Conservation (phyloP, 1,284 basidiomycete species). For the Chalciporus sp. region DNA sequence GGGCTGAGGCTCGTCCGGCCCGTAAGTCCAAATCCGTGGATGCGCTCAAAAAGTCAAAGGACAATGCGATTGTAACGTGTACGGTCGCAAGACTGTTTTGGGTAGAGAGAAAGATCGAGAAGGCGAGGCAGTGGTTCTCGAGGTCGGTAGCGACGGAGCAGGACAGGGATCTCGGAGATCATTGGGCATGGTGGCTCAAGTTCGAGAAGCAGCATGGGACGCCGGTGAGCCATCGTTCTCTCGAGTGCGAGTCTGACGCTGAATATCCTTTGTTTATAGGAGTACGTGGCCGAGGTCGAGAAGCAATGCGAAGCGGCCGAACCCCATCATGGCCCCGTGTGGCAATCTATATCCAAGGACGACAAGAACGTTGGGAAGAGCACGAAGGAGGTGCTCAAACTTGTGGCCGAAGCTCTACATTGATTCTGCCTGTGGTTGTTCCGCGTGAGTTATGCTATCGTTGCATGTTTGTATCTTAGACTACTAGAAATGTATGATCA, state of each 20-base stretch:
- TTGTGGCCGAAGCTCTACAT: slow-evolving; percentile 66
- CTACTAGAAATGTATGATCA: neutral
- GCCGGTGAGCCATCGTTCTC: slow-evolving; percentile 46
- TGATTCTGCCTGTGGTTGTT: neutral
- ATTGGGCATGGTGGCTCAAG: slow-evolving; percentile 96
- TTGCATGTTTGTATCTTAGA: neutral
- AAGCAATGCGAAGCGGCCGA: slow-evolving; percentile 70
- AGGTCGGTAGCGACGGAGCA: slow-evolving; percentile 51
- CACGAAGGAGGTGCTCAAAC: slow-evolving; percentile 71
- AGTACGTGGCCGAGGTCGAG: slow-evolving; percentile 73
- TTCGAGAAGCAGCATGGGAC: slow-evolving; percentile 93
- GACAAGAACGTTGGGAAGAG: slow-evolving; percentile 70
- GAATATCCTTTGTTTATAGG: slow-evolving; percentile 44
- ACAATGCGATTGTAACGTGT: slow-evolving; percentile 85
- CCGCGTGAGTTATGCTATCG: neutral
- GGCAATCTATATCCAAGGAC: slow-evolving; percentile 87
- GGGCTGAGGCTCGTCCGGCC: slow-evolving; percentile 85
- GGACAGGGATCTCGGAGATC: slow-evolving; percentile 80
- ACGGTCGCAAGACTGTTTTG: slow-evolving; percentile 94
- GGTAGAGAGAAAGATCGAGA: slow-evolving; percentile 92
- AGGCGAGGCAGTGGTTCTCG: slow-evolving; percentile 93
- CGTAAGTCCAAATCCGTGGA: slow-evolving; percentile 88
- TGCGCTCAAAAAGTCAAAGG: slow-evolving; percentile 88
- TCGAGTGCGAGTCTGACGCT: neutral
- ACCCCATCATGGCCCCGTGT: slow-evolving; percentile 83